Percentiles rank a stretch among this genome's conserved stretches.
These are phyloP conservation scores for Cercospora sp. DNA, from an alignment of 2,329 filamentous ascomycete species.

Conservation along the genomic window DNA sequence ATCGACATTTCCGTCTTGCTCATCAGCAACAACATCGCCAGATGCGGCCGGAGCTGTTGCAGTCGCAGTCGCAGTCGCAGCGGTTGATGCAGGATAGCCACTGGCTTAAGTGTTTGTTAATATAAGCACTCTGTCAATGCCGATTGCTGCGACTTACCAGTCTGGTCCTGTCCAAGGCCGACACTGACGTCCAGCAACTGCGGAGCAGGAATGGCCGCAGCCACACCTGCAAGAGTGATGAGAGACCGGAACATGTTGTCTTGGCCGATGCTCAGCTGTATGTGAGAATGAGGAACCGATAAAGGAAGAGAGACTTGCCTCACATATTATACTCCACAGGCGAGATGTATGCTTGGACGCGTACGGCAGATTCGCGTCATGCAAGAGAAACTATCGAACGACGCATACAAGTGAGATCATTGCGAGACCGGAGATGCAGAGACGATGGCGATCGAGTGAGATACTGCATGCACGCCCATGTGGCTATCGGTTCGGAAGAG, in stretches of 20 bases:
- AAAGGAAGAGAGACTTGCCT: neutral
- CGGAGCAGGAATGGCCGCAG: conserved; percentile 21
- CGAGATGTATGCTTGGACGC: neutral
- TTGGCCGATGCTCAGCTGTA: conserved; percentile 5
- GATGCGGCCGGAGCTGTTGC: conserved; percentile 1
- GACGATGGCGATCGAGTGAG: neutral
- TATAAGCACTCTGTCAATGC: neutral
- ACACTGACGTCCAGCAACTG: conserved; percentile 1
- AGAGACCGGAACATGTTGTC: conserved; percentile 17
- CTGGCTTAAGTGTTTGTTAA: neutral
- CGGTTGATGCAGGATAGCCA: neutral
- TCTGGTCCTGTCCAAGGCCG: neutral
- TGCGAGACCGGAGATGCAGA: conserved; percentile 1
- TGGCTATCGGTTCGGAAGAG: neutral
- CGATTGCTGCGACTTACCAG: neutral
- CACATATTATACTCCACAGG: neutral
- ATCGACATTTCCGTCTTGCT: conserved; percentile 36
- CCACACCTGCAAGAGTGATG: conserved; percentile 15
- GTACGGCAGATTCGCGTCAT: neutral
- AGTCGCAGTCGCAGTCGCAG: conserved; percentile 5
- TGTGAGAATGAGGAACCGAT: neutral
- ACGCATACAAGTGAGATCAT: conserved; percentile 2
- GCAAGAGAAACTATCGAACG: neutral
- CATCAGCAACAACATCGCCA: conserved; percentile 22
- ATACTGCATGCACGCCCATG: neutral